Conservation (phyloP, 768 basidiomycete genomes). For the Pisolithus marmoratus region DNA sequence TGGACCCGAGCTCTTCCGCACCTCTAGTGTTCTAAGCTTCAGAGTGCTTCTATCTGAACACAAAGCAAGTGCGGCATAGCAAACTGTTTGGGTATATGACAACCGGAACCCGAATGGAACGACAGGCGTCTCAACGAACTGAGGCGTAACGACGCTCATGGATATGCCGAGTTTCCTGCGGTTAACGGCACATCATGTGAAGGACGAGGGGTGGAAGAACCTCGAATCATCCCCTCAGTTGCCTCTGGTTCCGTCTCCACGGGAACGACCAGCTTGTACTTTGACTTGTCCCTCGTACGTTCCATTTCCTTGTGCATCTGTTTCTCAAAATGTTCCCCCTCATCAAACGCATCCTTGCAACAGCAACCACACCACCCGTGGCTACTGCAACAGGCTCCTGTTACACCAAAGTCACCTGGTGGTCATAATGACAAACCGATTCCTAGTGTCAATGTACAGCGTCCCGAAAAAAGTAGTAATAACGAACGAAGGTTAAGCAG, state of each 20-base stretch:
- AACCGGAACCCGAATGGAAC: too few relatives aligned
- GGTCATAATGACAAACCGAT: not conserved
- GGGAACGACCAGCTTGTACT: constrained; percentile 3
- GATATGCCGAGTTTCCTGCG: not conserved
- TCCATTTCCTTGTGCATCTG: constrained; percentile 14
- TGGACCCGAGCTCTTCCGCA: too few relatives aligned
- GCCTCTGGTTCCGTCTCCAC: constrained; percentile 8
- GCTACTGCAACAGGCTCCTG: constrained; percentile 8
- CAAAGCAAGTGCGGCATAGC: too few relatives aligned
- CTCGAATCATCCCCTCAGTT: constrained; percentile 2
- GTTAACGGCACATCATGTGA: not conserved
- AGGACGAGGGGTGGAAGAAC: not conserved
- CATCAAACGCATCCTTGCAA: constrained; percentile 13
- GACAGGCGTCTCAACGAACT: too few relatives aligned
- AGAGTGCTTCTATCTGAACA: too few relatives aligned
- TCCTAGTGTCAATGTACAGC: not conserved
- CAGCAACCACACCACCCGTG: constrained; percentile 16
- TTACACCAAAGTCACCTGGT: constrained; percentile 6
- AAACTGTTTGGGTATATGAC: too few relatives aligned
- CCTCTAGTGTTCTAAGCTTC: too few relatives aligned
- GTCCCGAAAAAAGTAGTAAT: not conserved
- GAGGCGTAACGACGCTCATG: too few relatives aligned
- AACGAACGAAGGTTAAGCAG: constrained; percentile 12
- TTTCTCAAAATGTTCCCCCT: constrained; percentile 13
- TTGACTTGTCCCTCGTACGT: constrained; percentile 12